phyloP scores from a whole-genome alignment of 2,329 filamentous ascomycete genomes.

The Fusarium albosuccineum region DNA sequence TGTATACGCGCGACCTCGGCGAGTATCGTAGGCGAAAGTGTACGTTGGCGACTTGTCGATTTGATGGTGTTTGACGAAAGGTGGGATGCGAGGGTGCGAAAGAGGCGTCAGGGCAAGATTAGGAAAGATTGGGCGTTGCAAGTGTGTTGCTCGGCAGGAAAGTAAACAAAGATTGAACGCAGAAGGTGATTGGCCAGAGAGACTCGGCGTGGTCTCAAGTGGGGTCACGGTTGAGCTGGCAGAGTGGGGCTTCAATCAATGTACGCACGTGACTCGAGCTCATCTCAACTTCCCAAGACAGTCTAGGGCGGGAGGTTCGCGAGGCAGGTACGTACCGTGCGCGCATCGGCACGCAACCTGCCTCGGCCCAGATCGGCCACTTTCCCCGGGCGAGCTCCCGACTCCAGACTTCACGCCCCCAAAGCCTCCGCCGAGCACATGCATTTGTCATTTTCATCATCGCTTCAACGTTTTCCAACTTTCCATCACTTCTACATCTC shows the following conservation, averaged over 20 bases:
- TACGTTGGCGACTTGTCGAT: conserved; percentile 12
- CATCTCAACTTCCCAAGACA: background rate
- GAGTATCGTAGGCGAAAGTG: conserved; percentile 6
- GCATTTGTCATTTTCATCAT: conserved; percentile 43
- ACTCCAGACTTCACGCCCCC: conserved; percentile 41
- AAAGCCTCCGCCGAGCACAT: conserved; percentile 46
- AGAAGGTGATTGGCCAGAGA: conserved; percentile 45
- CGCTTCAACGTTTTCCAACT: conserved; percentile 13
- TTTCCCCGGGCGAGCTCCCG: conserved; percentile 44
- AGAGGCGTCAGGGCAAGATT: conserved; percentile 32
- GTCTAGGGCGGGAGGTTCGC: background rate
- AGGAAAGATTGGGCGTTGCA: conserved; percentile 33
- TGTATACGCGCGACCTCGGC: conserved; percentile 24
- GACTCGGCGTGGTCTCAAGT: conserved; percentile 5
- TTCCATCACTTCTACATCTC: conserved; percentile 12
- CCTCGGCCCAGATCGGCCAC: conserved; percentile 51
- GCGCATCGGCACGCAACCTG: conserved; percentile 33
- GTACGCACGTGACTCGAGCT: conserved; percentile 28
- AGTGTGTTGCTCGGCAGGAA: conserved; percentile 55
- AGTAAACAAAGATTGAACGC: conserved; percentile 56
- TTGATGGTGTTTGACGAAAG: conserved; percentile 33
- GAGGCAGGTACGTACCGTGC: conserved; percentile 28
- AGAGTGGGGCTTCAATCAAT: conserved; percentile 9
- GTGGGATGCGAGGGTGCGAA: conserved; percentile 37
- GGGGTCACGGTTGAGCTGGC: conserved; percentile 31